phyloP scores from a whole-genome alignment of 805 yeast genomes.

The Saccharomycopsis fodiens region DNA sequence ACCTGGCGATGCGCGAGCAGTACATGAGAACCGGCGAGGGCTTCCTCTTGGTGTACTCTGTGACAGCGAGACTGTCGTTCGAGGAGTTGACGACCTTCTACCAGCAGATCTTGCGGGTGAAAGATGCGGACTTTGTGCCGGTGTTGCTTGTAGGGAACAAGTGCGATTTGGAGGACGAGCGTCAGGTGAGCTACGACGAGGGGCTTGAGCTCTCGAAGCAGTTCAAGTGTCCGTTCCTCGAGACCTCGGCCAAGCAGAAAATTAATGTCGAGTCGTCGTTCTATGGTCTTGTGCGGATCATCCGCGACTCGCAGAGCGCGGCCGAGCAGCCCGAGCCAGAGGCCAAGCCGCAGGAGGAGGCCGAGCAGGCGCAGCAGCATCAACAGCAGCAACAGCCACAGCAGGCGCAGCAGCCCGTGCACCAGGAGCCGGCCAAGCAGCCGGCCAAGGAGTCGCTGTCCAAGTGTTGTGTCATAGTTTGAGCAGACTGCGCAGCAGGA shows the following conservation, averaged over 20 bases:
- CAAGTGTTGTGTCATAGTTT: background rate
- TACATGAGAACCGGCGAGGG: slow-evolving; percentile 97
- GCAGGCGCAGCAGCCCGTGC: no score
- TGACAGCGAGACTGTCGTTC: slow-evolving; percentile 77
- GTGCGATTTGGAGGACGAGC: slow-evolving; percentile 63
- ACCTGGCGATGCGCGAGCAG: slow-evolving; percentile 87
- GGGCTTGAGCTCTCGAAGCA: slow-evolving; percentile 55
- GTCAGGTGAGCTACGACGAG: slow-evolving; percentile 67
- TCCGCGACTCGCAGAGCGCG: slow-evolving; percentile 25
- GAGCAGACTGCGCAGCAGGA: no score
- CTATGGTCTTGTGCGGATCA: slow-evolving; percentile 51
- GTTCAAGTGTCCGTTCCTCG: slow-evolving; percentile 70
- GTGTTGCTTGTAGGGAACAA: slow-evolving; percentile 75
- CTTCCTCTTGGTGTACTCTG: slow-evolving; percentile 78
- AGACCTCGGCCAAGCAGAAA: slow-evolving; percentile 89
- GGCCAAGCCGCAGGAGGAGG: background rate
- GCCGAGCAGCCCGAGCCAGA: slow-evolving; percentile 20
- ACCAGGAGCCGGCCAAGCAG: no score
- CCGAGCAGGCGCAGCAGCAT: background rate
- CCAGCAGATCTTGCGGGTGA: slow-evolving; percentile 72
- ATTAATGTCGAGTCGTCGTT: slow-evolving; percentile 85
- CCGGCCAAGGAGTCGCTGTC: no score
- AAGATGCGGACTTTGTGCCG: slow-evolving; percentile 71
- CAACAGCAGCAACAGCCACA: no score
- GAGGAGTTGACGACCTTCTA: slow-evolving; percentile 77